Percentiles rank a stretch among this genome's conserved stretches.
These are phyloP conservation scores for Lasiosphaeria ovina DNA, from an alignment of 495 filamentous ascomycete genomes.

Conservation along the genomic window DNA sequence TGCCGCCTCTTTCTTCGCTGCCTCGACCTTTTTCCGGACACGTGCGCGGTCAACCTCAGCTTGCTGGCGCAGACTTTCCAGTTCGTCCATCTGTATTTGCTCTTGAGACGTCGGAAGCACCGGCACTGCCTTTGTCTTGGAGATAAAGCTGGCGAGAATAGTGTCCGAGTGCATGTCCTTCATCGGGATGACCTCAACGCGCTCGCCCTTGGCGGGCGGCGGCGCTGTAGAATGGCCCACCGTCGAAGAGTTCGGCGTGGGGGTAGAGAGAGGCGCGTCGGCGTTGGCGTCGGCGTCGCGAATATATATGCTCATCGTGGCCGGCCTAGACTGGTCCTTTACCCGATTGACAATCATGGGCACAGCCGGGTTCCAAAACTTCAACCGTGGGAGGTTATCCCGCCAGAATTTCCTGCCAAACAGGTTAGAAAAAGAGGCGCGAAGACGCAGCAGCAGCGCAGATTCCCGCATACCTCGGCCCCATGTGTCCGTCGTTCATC, in stretches of 20 bases:
- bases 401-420: slow-evolving; percentile 78
- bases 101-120: slow-evolving; percentile 63
- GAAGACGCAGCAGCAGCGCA: neutral
- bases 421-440: neutral
- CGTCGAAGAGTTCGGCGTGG: slow-evolving; percentile 36
- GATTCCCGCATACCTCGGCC: slow-evolving; percentile 62
- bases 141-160: slow-evolving; percentile 68
- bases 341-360: slow-evolving; percentile 77
- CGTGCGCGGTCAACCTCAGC: slow-evolving; percentile 57
- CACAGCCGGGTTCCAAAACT: slow-evolving; percentile 88
- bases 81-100: slow-evolving; percentile 52
- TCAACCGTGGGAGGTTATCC: slow-evolving; percentile 74
- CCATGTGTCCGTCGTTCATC: slow-evolving; percentile 68
- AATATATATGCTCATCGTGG: slow-evolving; percentile 76
- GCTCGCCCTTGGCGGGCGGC: slow-evolving; percentile 41
- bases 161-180: slow-evolving; percentile 56
- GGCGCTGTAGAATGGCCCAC: slow-evolving; percentile 38
- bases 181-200: slow-evolving; percentile 58
- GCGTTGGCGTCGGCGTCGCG: slow-evolving; percentile 30
- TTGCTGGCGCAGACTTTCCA: slow-evolving; percentile 55
- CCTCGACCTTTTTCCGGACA: slow-evolving; percentile 59
- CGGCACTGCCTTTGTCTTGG: slow-evolving; percentile 63
- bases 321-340: slow-evolving; percentile 52
- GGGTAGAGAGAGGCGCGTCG: slow-evolving; percentile 13
- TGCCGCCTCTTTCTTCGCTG: slow-evolving; percentile 60